phyloP scores from a whole-genome alignment of 2,329 filamentous ascomycete genomes.

The Mycosphaerella arachidis region DNA sequence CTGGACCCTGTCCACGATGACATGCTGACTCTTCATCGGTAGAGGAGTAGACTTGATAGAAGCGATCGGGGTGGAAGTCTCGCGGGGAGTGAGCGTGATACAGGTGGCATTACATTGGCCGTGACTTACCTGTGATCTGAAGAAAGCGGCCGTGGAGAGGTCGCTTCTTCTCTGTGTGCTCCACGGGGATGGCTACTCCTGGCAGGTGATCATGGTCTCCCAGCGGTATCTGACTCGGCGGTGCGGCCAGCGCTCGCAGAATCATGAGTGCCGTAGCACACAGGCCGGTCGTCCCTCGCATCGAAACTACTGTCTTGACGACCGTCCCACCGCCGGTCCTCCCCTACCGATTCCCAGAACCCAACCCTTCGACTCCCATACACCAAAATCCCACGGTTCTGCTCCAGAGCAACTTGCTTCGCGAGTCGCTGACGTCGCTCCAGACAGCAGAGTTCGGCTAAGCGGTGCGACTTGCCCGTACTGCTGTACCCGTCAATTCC shows the following conservation, averaged over 20 bases:
- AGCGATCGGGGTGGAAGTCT: conserved; percentile 91
- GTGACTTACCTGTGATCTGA: conserved; percentile 75
- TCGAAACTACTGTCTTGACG: not conserved
- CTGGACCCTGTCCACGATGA: conserved; percentile 70
- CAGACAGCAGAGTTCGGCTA: not conserved
- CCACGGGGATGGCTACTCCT: not conserved
- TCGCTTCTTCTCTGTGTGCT: conserved; percentile 14
- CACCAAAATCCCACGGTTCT: not conserved
- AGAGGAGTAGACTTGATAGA: conserved; percentile 75
- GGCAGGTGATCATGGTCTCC: not conserved
- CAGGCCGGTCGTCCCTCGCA: not conserved
- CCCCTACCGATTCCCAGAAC: not conserved
- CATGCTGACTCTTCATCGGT: conserved; percentile 67
- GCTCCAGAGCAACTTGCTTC: not conserved
- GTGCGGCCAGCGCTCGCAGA: conserved; percentile 14
- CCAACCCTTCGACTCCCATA: not conserved
- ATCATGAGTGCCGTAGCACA: conserved; percentile 5
- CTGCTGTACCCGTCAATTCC: not conserved
- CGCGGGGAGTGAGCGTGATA: conserved; percentile 7
- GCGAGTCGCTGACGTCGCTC: not conserved
- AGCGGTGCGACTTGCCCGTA: not conserved
- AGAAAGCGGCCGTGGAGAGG: conserved; percentile 65
- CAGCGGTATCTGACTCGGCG: conserved; percentile 17
- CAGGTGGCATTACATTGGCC: conserved; percentile 8
- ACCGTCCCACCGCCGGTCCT: not conserved